Base-by-base conservation (phyloP, 345 rosid species). In the Citrus glauca region DNA sequence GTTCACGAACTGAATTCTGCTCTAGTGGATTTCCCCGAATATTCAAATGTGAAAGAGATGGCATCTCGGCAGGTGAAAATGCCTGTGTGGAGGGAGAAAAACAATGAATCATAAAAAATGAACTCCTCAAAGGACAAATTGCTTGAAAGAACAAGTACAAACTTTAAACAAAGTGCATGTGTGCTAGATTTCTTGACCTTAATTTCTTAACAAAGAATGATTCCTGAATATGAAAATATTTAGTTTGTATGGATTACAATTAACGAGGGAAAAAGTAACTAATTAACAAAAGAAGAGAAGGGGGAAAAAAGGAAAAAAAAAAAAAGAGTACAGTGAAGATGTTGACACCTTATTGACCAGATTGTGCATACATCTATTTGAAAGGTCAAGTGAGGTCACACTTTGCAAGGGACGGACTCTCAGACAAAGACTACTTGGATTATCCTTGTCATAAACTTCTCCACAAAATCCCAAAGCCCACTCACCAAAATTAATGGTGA, bases 381-480 rank as follows among this genome's bases (percentile, higher is more conserved):
- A 93, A 80, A 92, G 89, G 84, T 92, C 94, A 75, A 95, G 94
- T 30, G 94, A 84, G 55, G 91, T 87, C 85, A 92, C 91, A 77
- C 77, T 42, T 66, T 81, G 82, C 86, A 95, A 82, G 55, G 88
- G 86, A 66, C 70, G 78, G 74, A 86, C 83, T 72, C 67, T 84
- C 73, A 85, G 83, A 66, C 74, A 59, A 74, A 62, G 56, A 77
- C 60, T 76, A 75, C 85, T 88, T 35, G 95, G 97, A 83, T 88
- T 85, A 82, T 90, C 93, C 85, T 92, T 91, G 66, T 82, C 88
- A 84, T 81, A 85, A 24, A 89, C 66, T 66, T 84, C 96, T 69
- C 86, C 98, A 82, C 96, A 92, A 80, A 88, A 93, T 62, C 94
- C 96, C 84, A 95, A 87, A 7, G 99, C 99, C 99, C 97, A 95